A percentile compares a stretch with the other conserved stretches of the same genome.
These are phyloP conservation scores for Beauveria caledonica DNA, from an alignment of 2,329 filamentous ascomycete species.

Conservation along the genomic window DNA sequence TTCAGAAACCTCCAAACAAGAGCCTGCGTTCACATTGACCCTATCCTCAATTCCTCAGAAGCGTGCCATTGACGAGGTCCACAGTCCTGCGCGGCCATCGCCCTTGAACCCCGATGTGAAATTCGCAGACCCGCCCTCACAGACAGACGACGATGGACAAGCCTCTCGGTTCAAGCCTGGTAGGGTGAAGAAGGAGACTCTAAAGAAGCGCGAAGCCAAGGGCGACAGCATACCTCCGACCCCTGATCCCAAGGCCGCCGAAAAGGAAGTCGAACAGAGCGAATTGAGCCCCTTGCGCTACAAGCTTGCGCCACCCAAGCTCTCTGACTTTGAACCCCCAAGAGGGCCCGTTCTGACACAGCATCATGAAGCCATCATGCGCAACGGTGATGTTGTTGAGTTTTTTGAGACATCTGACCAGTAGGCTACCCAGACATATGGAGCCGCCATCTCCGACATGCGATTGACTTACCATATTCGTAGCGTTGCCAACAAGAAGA, in stretches of 20 bases:
- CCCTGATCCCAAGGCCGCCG: constrained; percentile 43
- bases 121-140: constrained; percentile 27
- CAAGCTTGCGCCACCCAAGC: constrained; percentile 55
- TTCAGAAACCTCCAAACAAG: constrained; percentile 30
- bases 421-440: constrained; percentile 30
- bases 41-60: constrained; percentile 53
- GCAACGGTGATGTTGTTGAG: constrained; percentile 43
- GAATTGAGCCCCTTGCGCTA: constrained; percentile 50
- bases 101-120: constrained; percentile 62
- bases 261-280: constrained; percentile 26
- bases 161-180: constrained; percentile 29
- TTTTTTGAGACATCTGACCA: constrained; percentile 59
- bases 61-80: constrained; percentile 58
- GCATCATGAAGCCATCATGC: constrained; percentile 43
- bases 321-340: constrained; percentile 52
- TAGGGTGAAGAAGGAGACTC: constrained; percentile 55
- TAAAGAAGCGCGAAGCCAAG: constrained; percentile 62
- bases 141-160: constrained; percentile 37
- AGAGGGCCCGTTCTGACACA: constrained; percentile 48
- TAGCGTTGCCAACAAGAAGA: constrained; percentile 57
- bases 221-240: constrained; percentile 46
- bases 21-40: constrained; percentile 31
- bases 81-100: constrained; percentile 63
- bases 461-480: not conserved
- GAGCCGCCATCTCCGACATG: not conserved